These are phyloP conservation scores for Citrus sp. DNA, from an alignment of 345 rosid genomes.

Conservation along the genomic window DNA sequence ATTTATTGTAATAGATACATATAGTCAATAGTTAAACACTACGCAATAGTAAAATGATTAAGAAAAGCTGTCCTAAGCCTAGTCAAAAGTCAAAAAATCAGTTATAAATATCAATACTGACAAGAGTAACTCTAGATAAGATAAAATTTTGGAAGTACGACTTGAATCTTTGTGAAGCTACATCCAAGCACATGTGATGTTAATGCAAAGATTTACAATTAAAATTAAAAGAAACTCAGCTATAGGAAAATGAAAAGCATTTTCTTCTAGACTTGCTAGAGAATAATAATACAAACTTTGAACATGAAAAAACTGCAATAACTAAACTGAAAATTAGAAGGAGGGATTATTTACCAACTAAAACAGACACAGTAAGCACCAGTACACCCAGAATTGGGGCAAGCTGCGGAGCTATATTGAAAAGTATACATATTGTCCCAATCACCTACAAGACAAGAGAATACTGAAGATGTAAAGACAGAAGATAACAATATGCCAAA, in stretches of 20 bases:
- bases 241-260: neutral
- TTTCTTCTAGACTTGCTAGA: neutral
- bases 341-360: conserved; percentile 61
- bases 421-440: conserved; percentile 79
- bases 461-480: conserved; percentile 12
- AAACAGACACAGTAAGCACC: conserved; percentile 70
- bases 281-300: neutral
- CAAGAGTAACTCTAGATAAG: neutral
- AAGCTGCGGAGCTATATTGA: conserved; percentile 77
- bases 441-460: conserved; percentile 47
- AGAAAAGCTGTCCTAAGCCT: neutral
- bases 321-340: conserved; percentile 4
- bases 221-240: neutral
- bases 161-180: neutral
- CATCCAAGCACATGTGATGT: neutral
- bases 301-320: neutral
- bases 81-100: neutral
- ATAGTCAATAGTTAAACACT: conserved; percentile 3
- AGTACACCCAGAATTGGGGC: conserved; percentile 84
- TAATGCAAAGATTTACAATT: neutral
- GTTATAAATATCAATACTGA: neutral
- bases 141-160: neutral
- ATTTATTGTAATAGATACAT: neutral
- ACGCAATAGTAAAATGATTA: neutral
- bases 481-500: neutral